Evolutionary conservation across 495 filamentous ascomycete genomes (phyloP).

Genomic region (Wilcoxina mikolae): DNA sequence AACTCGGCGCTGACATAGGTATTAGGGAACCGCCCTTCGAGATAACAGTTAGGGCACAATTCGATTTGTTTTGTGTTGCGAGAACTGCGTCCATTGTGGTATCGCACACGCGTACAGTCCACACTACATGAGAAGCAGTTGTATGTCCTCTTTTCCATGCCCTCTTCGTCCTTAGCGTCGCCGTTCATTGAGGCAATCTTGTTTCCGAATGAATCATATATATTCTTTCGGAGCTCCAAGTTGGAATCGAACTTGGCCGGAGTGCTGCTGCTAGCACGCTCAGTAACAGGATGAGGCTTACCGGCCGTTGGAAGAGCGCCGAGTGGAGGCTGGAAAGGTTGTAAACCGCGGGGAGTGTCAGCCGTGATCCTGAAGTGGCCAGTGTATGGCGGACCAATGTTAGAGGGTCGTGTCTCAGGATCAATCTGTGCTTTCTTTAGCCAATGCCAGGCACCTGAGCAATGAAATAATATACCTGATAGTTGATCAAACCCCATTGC

Average conservation of each 20-base stretch:
- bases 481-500: conserved; percentile 98
- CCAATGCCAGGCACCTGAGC: neutral
- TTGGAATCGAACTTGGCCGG: conserved; percentile 67
- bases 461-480: conserved; percentile 51
- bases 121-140: conserved; percentile 83
- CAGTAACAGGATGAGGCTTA: conserved; percentile 53
- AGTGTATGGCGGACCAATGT: conserved; percentile 90
- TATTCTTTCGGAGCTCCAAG: conserved; percentile 79
- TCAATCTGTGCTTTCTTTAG: conserved; percentile 54
- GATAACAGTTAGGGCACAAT: conserved; percentile 80
- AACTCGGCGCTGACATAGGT: conserved; percentile 61
- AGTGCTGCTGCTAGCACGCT: conserved; percentile 56
- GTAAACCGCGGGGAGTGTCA: conserved; percentile 87
- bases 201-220: conserved; percentile 87
- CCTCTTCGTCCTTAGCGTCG: conserved; percentile 46
- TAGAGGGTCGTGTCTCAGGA: conserved; percentile 82
- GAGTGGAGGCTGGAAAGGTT: conserved; percentile 81
- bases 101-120: conserved; percentile 83
- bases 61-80: conserved; percentile 32
- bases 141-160: conserved; percentile 48
- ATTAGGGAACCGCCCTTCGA: conserved; percentile 61
- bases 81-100: conserved; percentile 58
- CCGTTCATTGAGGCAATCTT: conserved; percentile 42
- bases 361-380: conserved; percentile 90
- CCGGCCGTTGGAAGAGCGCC: conserved; percentile 58